Conservation (phyloP, 805 yeast genomes). For the Wickerhamiella sorbophila region DNA sequence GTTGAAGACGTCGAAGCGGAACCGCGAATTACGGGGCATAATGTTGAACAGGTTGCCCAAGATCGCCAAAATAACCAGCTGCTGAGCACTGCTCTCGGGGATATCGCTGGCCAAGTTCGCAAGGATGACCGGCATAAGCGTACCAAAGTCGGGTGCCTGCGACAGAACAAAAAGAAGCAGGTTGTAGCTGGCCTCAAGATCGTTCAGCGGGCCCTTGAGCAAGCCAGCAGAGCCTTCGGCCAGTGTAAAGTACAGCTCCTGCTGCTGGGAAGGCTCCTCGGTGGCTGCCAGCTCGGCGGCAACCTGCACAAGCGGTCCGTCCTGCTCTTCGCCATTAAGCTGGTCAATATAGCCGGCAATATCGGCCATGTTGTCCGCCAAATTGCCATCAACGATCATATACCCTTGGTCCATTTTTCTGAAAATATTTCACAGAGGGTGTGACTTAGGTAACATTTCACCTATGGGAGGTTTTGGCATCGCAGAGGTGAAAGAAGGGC, state of each 20-base stretch:
- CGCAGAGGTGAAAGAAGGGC: no score
- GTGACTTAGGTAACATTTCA: no score
- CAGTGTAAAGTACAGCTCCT: constrained; percentile 21
- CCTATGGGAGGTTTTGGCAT: no score
- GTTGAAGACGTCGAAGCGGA: constrained; percentile 22
- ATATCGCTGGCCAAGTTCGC: constrained; percentile 19
- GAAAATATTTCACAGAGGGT: background rate
- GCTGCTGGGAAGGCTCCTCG: constrained; percentile 17
- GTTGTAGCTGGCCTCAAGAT: constrained; percentile 29
- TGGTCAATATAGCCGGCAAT: constrained; percentile 26
- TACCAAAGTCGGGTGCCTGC: constrained; percentile 23
- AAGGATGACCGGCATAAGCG: constrained; percentile 21
- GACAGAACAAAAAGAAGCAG: constrained; percentile 25
- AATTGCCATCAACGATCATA: constrained; percentile 28
- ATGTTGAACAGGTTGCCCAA: constrained; percentile 29
- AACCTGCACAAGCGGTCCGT: constrained; percentile 16
- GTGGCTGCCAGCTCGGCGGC: constrained; percentile 17
- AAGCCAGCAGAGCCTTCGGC: constrained; percentile 21
- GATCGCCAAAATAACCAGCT: constrained; percentile 23
- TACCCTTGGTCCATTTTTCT: constrained; percentile 11
- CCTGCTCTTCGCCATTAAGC: constrained; percentile 19
- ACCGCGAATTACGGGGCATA: constrained; percentile 20
- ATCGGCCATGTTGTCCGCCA: constrained; percentile 25
- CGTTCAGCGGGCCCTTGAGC: constrained; percentile 23
- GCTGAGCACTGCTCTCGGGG: constrained; percentile 17